Conservation (phyloP, 1,139 yeast genomes). For the Yamadazyma triangularis region DNA sequence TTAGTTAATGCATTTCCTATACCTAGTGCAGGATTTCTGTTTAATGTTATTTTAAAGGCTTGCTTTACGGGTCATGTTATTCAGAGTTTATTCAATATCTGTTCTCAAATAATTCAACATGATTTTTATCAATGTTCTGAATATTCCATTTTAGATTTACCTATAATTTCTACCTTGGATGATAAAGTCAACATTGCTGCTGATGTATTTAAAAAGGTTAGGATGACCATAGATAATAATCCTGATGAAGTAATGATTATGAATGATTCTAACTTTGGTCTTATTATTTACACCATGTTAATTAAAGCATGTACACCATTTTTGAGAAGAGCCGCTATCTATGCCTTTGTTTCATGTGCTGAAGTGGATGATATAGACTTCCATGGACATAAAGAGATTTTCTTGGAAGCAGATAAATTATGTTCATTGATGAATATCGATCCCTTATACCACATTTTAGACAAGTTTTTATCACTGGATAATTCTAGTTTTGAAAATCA, state of each 20-base stretch:
- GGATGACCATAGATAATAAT: constrained; percentile 5
- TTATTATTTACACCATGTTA: constrained; percentile 50
- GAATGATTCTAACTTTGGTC: constrained; percentile 22
- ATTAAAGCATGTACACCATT: constrained; percentile 60
- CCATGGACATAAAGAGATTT: constrained; percentile 15
- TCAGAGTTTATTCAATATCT: constrained; percentile 26
- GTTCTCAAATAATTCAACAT: constrained; percentile 19
- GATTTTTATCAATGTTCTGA: constrained; percentile 19
- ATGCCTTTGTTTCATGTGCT: constrained; percentile 55
- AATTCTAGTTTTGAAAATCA: constrained; percentile 10
- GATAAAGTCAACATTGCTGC: constrained; percentile 14
- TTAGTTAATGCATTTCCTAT: constrained; percentile 47
- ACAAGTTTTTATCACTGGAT: constrained; percentile 13
- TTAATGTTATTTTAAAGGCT: constrained; percentile 35
- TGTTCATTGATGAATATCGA: constrained; percentile 54
- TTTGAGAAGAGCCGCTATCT: constrained; percentile 62
- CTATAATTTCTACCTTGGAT: constrained; percentile 22
- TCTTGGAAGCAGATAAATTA: constrained; percentile 55
- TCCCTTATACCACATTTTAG: constrained; percentile 6
- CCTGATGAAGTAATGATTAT: constrained; percentile 10
- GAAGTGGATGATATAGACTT: constrained; percentile 37
- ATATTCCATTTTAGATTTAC: constrained; percentile 30
- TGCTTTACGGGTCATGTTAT: constrained; percentile 39
- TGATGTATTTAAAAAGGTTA: constrained; percentile 14
- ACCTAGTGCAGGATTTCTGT: constrained; percentile 32